Evolutionary conservation across 2,329 filamentous ascomycete genomes (phyloP).

Genomic region (Fusarium sp.): DNA sequence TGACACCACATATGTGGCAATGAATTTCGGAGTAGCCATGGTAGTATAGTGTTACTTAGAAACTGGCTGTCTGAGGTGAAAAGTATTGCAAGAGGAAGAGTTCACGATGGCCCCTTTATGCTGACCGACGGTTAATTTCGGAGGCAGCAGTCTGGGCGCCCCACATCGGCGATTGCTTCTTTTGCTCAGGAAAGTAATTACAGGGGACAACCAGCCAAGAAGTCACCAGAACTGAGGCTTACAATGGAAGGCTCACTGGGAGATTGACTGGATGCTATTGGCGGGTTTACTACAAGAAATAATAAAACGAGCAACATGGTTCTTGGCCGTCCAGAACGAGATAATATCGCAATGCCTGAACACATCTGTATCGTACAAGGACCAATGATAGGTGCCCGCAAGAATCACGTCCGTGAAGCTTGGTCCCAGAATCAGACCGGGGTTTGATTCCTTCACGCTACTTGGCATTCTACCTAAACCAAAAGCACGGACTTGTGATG

Average conservation of each 20-base stretch:
- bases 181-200: not conserved
- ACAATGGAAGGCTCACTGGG: not conserved
- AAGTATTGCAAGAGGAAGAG: not conserved
- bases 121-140: not conserved
- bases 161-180: conserved; percentile 1
- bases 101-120: not conserved
- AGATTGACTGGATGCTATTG: not conserved
- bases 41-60: not conserved
- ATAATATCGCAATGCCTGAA: not conserved
- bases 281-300: not conserved
- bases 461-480: not conserved
- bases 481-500: not conserved
- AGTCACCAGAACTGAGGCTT: not conserved
- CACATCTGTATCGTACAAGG: not conserved
- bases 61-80: not conserved
- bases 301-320: not conserved
- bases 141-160: not conserved
- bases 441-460: not conserved
- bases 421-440: not conserved
- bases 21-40: conserved; percentile 30
- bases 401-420: not conserved
- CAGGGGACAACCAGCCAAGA: not conserved
- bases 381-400: not conserved
- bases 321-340: not conserved
- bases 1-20: conserved; percentile 47